phyloP scores from a whole-genome alignment of 1,284 basidiomycete species.

The Kalmanozyma brasiliensis region DNA sequence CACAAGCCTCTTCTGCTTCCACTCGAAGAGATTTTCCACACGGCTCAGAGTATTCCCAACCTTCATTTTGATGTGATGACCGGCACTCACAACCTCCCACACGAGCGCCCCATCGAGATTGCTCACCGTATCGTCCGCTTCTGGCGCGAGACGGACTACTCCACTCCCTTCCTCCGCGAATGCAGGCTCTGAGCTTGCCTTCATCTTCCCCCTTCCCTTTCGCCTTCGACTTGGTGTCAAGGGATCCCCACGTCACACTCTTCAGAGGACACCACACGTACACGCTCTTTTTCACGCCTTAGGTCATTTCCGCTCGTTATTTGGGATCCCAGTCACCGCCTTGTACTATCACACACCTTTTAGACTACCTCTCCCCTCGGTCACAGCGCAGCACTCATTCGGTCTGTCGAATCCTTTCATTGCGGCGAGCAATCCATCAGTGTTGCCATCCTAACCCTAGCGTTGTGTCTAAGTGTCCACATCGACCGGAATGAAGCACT shows the following conservation, averaged over 20 bases:
- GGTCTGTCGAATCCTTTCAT: neutral
- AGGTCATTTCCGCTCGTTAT: constrained; percentile 1
- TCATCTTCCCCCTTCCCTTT: neutral
- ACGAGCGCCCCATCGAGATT: constrained; percentile 42
- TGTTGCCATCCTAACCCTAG: neutral
- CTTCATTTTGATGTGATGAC: constrained; percentile 46
- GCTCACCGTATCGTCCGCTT: constrained; percentile 42
- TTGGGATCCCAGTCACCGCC: constrained; percentile 13
- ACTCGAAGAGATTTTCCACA: constrained; percentile 42
- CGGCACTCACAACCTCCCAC: constrained; percentile 46
- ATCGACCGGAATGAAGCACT: too few species aligned
- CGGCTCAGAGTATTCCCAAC: constrained; percentile 36
- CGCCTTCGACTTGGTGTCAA: constrained; percentile 2
- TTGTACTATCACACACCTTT: constrained; percentile 13
- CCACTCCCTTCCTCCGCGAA: constrained; percentile 37
- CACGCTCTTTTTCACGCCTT: constrained; percentile 2
- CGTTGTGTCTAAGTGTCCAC: neutral
- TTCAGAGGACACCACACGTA: neutral
- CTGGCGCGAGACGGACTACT: constrained; percentile 41
- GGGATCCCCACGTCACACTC: neutral
- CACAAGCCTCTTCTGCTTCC: constrained; percentile 41
- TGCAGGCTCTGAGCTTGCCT: constrained; percentile 22
- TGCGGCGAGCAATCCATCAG: constrained; percentile 3
- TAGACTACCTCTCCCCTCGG: neutral
- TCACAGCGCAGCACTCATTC: neutral